These are phyloP conservation scores for Penstemon davidsonii DNA, from an alignment of 257 asterid genomes.

Conservation along the genomic window DNA sequence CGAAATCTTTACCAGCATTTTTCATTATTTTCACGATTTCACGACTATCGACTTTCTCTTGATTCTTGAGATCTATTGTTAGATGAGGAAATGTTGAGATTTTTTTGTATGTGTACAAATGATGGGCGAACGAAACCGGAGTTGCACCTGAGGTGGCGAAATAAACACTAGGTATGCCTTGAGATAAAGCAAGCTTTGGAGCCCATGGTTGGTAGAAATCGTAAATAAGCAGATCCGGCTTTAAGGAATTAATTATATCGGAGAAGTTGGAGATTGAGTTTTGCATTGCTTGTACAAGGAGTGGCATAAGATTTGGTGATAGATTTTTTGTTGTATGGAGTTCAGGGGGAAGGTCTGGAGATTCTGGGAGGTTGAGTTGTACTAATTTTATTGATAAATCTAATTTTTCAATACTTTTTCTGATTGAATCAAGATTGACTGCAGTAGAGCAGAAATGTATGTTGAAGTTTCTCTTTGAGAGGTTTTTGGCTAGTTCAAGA, in stretches of 20 bases:
- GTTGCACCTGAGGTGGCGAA: no score
- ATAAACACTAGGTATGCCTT: no score
- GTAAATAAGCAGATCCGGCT: constrained; percentile 15
- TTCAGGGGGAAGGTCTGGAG: constrained; percentile 20
- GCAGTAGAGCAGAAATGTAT: constrained; percentile 26
- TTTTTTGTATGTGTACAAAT: no score
- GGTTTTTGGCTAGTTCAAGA: constrained; percentile 40
- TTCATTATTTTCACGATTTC: no score
- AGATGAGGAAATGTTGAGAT: no score
- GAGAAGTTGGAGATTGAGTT: constrained; percentile 3
- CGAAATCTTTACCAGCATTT: constrained; percentile 16
- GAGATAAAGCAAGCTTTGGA: neutral
- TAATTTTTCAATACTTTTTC: constrained; percentile 20
- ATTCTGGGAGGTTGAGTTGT: constrained; percentile 16
- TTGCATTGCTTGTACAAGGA: constrained; percentile 13
- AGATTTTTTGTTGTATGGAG: constrained; percentile 25
- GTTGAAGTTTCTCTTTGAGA: constrained; percentile 28
- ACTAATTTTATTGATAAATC: constrained; percentile 3
- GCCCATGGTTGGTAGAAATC: constrained; percentile 29
- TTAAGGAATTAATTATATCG: constrained; percentile 3
- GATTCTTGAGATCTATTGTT: no score
- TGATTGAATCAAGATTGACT: constrained; percentile 19
- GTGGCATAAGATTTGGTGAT: constrained; percentile 15
- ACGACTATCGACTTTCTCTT: no score
- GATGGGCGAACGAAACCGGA: no score